Base-by-base conservation (phyloP, 371 early-diverging fungal genomes). In the Lichtheimia hyalospora region DNA sequence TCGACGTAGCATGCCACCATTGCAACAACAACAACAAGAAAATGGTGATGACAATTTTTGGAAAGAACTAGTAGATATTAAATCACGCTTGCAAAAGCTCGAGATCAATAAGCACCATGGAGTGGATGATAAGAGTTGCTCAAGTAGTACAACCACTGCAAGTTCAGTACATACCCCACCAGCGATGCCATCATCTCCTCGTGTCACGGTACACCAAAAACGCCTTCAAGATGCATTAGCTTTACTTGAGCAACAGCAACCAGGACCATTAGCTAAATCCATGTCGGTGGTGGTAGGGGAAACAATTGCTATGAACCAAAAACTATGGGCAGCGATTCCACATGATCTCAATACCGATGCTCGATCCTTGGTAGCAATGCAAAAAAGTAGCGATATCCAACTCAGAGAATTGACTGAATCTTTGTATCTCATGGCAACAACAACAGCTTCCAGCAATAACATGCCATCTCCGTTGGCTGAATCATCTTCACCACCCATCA, bases 341-440 rank as follows among this genome's bases (percentile, higher is more conserved):
- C 40, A 59, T 14, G 44, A 55, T 10, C 64, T 60, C 12, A 46
- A n/a, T n/a, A n/a, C 21, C 5, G 60, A 64, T 28, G 64, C 64
- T 25, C 60, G 60, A 3, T 39, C 64, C 3, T 44, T 64, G 24
- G 49, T 64, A n/a, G 49, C 50, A 12, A 34, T 64, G 24, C 64
- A 64, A 60, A 59, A 64, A 42, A 64, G 64, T 50, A 64, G 64
- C 21, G 64, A 64, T 28, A 58, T 15, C 20, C 64, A 64, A 20
- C 15, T 64, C 3, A 42, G 53, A 10, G 60, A 64, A 28, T 39
- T 64, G 13, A 64, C 64, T 1, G 64, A 64, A 44, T 52, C 64
- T 5, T 20, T 64, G 10, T 34, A 34, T 34, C 34, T 34, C 34
- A 34, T 34, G 34, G 34, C 34, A 8, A 34, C 34, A 34, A 34